Percentiles rank a stretch among this genome's conserved stretches.
phyloP scores from a whole-genome alignment of 192 early-diverging fungal species.

The Coemansia sp. region DNA sequence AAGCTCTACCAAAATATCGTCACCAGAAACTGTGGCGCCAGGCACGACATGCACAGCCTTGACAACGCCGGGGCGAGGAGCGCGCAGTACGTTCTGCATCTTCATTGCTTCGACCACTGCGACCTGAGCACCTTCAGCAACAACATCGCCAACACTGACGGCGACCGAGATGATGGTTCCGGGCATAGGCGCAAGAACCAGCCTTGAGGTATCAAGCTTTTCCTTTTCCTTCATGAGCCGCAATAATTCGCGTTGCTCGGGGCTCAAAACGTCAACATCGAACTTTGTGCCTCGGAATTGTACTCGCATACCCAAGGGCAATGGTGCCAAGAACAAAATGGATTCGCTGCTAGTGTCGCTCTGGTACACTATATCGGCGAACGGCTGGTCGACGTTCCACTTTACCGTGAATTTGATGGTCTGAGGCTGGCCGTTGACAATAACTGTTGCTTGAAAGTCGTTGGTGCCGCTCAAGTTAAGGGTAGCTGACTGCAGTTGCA shows the following conservation, averaged over 20 bases:
- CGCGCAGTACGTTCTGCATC: constrained; percentile 93
- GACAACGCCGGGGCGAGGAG: constrained; percentile 75
- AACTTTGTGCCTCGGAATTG: constrained; percentile 86
- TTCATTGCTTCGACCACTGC: constrained; percentile 96
- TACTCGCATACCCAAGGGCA: constrained; percentile 77
- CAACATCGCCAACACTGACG: constrained; percentile 77
- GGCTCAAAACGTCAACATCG: constrained; percentile 66
- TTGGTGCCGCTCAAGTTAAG: constrained; percentile 24
- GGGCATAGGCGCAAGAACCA: constrained; percentile 89
- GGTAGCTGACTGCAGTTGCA: constrained; percentile 1
- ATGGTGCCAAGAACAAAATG: constrained; percentile 71
- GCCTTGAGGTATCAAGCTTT: constrained; percentile 68
- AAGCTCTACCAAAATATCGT: constrained; percentile 76
- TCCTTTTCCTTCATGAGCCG: constrained; percentile 78
- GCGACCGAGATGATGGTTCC: constrained; percentile 82
- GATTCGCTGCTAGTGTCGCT: constrained; percentile 14
- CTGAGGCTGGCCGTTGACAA: constrained; percentile 17
- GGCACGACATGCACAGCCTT: constrained; percentile 73
- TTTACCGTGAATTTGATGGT: constrained; percentile 37
- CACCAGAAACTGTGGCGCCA: constrained; percentile 76
- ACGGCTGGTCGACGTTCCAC: constrained; percentile 77
- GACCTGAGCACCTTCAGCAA: constrained; percentile 81
- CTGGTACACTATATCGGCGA: constrained; percentile 56
- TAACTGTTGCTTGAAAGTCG: constrained; percentile 18
- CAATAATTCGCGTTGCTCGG: constrained; percentile 64